Percentiles rank a stretch among this genome's conserved stretches.
These are phyloP conservation scores for Venturia aucupariae DNA, from an alignment of 2,329 filamentous ascomycete species.

Conservation along the genomic window DNA sequence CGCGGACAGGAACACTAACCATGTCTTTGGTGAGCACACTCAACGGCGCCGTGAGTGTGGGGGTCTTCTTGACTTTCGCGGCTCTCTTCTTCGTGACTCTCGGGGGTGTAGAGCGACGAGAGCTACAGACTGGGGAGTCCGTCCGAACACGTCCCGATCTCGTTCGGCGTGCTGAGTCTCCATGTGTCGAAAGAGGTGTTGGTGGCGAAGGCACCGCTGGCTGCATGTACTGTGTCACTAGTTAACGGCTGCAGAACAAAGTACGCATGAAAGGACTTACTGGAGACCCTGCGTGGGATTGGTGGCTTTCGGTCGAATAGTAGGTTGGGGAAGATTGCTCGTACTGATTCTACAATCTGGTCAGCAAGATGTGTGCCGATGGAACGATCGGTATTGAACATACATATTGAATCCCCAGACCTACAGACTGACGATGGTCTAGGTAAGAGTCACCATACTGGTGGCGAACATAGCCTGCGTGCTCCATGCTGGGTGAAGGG, in stretches of 20 bases:
- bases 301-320: slow-evolving; percentile 9
- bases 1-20: slow-evolving; percentile 53
- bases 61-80: slow-evolving; percentile 36
- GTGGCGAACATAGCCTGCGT: slow-evolving; percentile 8
- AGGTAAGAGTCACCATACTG: slow-evolving; percentile 8
- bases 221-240: slow-evolving; percentile 10
- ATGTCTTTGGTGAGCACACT: slow-evolving; percentile 60
- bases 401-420: slow-evolving; percentile 13
- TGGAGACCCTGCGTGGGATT: slow-evolving; percentile 11
- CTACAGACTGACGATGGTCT: slow-evolving; percentile 9
- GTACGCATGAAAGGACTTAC: slow-evolving; percentile 8
- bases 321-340: slow-evolving; percentile 9
- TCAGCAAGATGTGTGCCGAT: not conserved
- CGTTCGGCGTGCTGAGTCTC: slow-evolving; percentile 31
- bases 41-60: slow-evolving; percentile 56
- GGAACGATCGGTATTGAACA: not conserved
- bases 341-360: not conserved
- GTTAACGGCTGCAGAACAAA: not conserved
- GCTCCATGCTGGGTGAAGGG: slow-evolving; percentile 9
- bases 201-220: slow-evolving; percentile 25
- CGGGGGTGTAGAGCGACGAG: slow-evolving; percentile 20
- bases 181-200: slow-evolving; percentile 34
- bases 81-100: slow-evolving; percentile 34
- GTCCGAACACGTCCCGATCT: slow-evolving; percentile 29
- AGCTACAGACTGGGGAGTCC: slow-evolving; percentile 27